Evolutionary conservation across 2,329 filamentous ascomycete species (phyloP), one percentile per base, ranked within the genome.

Genomic region (Thielaviopsis musarum): DNA sequence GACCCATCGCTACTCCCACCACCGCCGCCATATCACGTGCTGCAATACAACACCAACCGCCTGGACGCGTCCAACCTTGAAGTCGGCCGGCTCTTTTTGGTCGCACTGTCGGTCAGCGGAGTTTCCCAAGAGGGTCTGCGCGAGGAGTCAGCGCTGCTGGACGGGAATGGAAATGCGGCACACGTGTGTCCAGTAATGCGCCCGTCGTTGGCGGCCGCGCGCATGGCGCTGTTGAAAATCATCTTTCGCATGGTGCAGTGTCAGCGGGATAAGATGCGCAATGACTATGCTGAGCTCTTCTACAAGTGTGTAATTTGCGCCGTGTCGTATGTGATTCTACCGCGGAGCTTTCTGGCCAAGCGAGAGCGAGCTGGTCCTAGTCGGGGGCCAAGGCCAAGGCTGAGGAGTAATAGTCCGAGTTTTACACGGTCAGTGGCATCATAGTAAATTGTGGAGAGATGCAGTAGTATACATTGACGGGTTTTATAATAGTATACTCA

Each of bases 401-500:
- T 9, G 7, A 9, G 17, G n/a, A 49, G n/a, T 5, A 10, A 21
- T 49, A n/a, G 6, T 21, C 45, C 45, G 9, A 49, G 45, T 2
- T 49, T n/a, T 49, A 49, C 17, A 49, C 45, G 21, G n/a, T 21
- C 45, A 49, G 45, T 49, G 24, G 22, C 13, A 28, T 30, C 22
- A 26, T 28, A 53, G 28, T 13, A 24, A 28, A 3, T 6, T 12
- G 24, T 13, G 12, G 19, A 58, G 52, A 22, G 38, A 53, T 5
- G 15, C 51, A 21, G 19, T 28, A 38, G 21, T 45, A 28, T 41
- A 52, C 13, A 55, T 34, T 48, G 24, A 41, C 6, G 53, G 28
- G 54, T 51, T 48, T 17, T 22, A 57, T 57, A 10, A n/a, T 48
- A 19, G 15, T 48, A 30, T 54, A 30, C 67, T 77, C 71, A 77